A percentile compares a stretch with the other conserved stretches of the same genome.
Evolutionary conservation across 148 eudicot genomes (phyloP).

Genomic region (Nepenthes mirabilis): DNA sequence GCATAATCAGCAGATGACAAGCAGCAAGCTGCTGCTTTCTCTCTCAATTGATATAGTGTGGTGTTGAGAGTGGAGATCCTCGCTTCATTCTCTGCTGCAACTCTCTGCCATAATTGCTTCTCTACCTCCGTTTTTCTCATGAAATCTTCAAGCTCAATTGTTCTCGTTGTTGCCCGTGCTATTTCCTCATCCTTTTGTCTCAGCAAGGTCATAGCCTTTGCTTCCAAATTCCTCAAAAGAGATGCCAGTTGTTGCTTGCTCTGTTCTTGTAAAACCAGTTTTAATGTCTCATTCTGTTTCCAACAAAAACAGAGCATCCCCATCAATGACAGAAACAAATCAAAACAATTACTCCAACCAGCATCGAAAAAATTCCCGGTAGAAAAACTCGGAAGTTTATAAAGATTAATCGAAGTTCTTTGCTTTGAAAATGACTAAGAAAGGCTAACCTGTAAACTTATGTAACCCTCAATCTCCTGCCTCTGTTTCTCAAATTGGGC

Average conservation of each 20-base stretch:
- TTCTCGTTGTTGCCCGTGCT: conserved; percentile 26
- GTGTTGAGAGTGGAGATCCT: conserved; percentile 26
- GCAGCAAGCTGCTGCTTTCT: conserved; percentile 10
- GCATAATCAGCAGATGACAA: conserved; percentile 29
- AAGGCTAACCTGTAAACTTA: conserved; percentile 44
- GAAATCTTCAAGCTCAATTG: conserved; percentile 36
- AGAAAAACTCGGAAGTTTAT: not conserved
- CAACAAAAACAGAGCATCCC: not conserved
- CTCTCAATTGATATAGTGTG: conserved; percentile 32
- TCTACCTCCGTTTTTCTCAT: conserved; percentile 36
- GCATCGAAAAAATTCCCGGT: no score
- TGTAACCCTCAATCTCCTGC: conserved; percentile 36
- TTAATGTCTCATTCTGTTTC: conserved; percentile 57
- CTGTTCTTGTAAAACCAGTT: conserved; percentile 48
- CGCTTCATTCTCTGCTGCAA: conserved; percentile 52
- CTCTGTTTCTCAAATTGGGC: conserved; percentile 36
- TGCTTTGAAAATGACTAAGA: no score
- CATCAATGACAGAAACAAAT: not conserved
- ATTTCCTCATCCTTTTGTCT: conserved; percentile 58
- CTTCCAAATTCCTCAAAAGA: conserved; percentile 30
- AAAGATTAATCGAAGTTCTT: no score
- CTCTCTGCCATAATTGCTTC: conserved; percentile 47
- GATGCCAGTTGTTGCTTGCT: conserved; percentile 35
- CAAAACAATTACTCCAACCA: no score
- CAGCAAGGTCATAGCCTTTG: conserved; percentile 18